Evolutionary conservation across 148 eudicot genomes (phyloP).

Genomic region (Diospyros kaki): DNA sequence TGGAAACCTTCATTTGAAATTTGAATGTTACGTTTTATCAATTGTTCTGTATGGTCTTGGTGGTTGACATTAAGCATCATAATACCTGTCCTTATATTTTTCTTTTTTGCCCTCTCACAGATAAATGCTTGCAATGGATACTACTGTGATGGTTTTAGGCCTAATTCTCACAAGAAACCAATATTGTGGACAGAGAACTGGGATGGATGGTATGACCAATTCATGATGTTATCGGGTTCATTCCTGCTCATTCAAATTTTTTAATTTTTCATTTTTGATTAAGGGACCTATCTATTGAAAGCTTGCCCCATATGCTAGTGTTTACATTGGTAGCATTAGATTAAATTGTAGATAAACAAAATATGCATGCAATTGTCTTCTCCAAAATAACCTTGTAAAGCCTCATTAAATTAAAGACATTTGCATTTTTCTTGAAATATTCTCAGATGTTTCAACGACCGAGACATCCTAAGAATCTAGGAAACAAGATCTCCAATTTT

Average conservation of each 20-base stretch:
- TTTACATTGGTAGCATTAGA: background rate
- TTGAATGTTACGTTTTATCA: background rate
- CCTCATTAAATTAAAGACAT: background rate
- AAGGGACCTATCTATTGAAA: background rate
- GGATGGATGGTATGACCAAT: slow-evolving; percentile 85
- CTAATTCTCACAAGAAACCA: slow-evolving; percentile 84
- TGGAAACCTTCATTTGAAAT: background rate
- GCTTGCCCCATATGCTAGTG: background rate
- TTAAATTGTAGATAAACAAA: background rate
- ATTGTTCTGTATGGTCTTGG: background rate
- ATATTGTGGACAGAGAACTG: slow-evolving; percentile 88
- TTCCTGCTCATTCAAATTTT: background rate
- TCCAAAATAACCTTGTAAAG: background rate
- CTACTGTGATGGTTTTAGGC: slow-evolving; percentile 89
- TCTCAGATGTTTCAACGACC: too few species aligned
- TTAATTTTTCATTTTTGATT: background rate
- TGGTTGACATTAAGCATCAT: background rate
- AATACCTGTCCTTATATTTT: background rate
- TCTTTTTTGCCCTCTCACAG: slow-evolving; percentile 36
- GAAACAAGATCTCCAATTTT: background rate
- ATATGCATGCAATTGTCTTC: too few species aligned
- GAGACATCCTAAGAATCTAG: background rate
- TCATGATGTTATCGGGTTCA: background rate
- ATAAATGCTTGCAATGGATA: slow-evolving; percentile 91
- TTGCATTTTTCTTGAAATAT: background rate